Evolutionary conservation across 2,329 filamentous ascomycete genomes (phyloP).

Genomic region (Penicillium sp.): DNA sequence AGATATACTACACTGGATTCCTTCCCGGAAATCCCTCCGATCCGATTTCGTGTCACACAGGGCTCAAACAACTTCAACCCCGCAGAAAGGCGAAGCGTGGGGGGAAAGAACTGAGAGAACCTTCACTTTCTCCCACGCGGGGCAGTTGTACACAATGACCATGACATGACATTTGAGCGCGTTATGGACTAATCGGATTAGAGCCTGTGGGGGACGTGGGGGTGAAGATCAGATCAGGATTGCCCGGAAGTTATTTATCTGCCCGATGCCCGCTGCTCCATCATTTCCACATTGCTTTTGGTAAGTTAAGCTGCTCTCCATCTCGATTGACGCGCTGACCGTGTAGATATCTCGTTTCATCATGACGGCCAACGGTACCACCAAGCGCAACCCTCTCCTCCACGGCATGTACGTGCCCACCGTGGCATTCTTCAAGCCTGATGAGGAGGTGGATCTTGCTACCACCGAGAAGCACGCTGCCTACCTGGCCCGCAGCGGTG

Average conservation of each 20-base stretch:
- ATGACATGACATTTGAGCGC: not conserved
- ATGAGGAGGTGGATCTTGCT: constrained; percentile 62
- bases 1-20: not conserved
- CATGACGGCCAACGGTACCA: constrained; percentile 25
- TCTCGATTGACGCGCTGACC: not conserved
- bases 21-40: not conserved
- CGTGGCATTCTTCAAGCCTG: constrained; percentile 65
- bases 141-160: not conserved
- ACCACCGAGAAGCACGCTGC: constrained; percentile 59
- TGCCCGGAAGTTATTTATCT: constrained; percentile 14
- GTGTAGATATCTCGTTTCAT: constrained; percentile 1
- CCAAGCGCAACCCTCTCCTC: constrained; percentile 28
- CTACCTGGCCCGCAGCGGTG: constrained; percentile 66
- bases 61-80: not conserved
- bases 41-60: not conserved
- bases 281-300: not conserved
- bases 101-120: not conserved
- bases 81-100: constrained; percentile 2
- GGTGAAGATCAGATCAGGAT: constrained; percentile 7
- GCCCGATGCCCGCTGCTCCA: not conserved
- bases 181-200: constrained; percentile 9
- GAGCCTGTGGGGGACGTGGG: constrained; percentile 16
- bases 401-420: constrained; percentile 67
- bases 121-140: not conserved
- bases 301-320: not conserved